phyloP scores from a whole-genome alignment of 208 protist genomes.

The Wallacemonas sp. region DNA sequence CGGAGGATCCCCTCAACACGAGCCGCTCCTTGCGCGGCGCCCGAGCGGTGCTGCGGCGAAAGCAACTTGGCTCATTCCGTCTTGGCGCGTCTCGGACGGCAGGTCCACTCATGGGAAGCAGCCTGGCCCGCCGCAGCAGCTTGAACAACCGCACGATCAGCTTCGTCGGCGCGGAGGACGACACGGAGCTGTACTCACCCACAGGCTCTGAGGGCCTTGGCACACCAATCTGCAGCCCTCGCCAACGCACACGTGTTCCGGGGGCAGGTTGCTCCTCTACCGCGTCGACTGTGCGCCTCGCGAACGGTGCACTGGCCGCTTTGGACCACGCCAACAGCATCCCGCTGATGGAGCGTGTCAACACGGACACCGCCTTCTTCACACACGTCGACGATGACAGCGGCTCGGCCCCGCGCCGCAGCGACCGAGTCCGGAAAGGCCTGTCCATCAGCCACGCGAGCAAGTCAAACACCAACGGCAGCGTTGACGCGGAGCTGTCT shows the following conservation, averaged over 20 bases:
- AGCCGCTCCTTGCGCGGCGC: slow-evolving; percentile 6
- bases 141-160: slow-evolving; percentile 17
- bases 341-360: slow-evolving; percentile 4
- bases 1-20: slow-evolving; percentile 6
- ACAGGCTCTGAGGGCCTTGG: neutral
- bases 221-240: slow-evolving; percentile 1
- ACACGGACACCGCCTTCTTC: slow-evolving; percentile 5
- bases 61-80: slow-evolving; percentile 3
- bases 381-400: neutral
- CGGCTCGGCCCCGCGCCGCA: neutral
- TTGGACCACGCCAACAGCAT: neutral
- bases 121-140: slow-evolving; percentile 4
- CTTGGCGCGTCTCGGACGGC: slow-evolving; percentile 1
- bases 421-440: neutral
- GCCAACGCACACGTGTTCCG: slow-evolving; percentile 4
- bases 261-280: slow-evolving; percentile 19
- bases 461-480: no score
- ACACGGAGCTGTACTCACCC: neutral
- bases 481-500: neutral
- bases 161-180: slow-evolving; percentile 12
- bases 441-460: neutral
- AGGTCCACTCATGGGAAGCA: neutral
- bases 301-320: neutral
- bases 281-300: slow-evolving; percentile 14
- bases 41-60: slow-evolving; percentile 6